phyloP scores from a whole-genome alignment of 108 stramenopile species.

The Pelagomonas calceolata region DNA sequence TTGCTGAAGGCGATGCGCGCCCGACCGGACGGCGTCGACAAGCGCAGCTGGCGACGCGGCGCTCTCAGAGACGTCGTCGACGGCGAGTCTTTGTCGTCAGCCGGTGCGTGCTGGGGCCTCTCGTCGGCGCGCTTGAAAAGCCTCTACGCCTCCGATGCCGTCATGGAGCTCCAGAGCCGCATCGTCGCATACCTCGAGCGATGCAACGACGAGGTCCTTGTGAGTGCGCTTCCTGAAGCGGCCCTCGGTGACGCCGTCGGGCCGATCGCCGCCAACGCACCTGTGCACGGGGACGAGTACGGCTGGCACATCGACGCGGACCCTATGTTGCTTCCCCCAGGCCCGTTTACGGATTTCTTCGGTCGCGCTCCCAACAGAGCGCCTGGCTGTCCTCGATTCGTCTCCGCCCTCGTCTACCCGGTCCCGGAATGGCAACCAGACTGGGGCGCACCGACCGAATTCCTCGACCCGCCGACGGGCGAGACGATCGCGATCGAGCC shows the following conservation, averaged over 20 bases:
- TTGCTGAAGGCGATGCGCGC: not conserved
- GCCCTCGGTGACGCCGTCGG: conserved; percentile 47
- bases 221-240: conserved; percentile 9
- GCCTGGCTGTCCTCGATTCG: conserved; percentile 43
- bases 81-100: not conserved
- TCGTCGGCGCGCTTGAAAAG: not conserved
- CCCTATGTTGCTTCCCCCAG: conserved; percentile 47
- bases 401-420: conserved; percentile 55
- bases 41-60: not conserved
- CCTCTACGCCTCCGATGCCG: not conserved
- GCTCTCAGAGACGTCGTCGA: not conserved
- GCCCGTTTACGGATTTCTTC: conserved; percentile 56
- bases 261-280: conserved; percentile 60
- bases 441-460: conserved; percentile 55
- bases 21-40: not conserved
- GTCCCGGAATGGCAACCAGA: conserved; percentile 46
- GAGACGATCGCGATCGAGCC: not conserved
- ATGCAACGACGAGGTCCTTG: too few species aligned
- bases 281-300: conserved; percentile 29
- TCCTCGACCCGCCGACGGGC: conserved; percentile 45
- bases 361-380: conserved; percentile 53
- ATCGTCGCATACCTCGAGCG: not conserved
- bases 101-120: too few species aligned
- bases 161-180: not conserved
- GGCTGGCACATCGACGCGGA: conserved; percentile 60